Evolutionary conservation across 345 rosid genomes (phyloP), one percentile per base, ranked within the genome.

Genomic region (Hibiscus trionum): DNA sequence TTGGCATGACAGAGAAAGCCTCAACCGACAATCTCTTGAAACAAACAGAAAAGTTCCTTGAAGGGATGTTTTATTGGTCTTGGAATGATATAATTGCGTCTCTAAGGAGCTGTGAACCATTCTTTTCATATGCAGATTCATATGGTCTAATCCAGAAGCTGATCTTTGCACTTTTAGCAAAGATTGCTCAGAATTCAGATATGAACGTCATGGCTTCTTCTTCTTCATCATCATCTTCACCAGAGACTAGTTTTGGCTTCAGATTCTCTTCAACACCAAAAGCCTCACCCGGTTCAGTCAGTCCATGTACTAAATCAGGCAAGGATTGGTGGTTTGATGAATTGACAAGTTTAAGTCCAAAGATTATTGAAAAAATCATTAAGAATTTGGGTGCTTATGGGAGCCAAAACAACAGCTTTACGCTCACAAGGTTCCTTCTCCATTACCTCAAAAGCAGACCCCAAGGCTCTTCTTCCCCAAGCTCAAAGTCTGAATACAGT

Each of bases 261-360:
- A 83, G 85, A 77, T 58, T 83, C 69, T 82, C 91, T 8, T 76
- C 81, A 19, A 77, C 88, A 1, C 60, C 80, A 47, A 76, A 73
- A 55, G 76, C 74, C 62, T 71, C 80, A 7, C 78, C 86, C 4
- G 77, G 74, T 7, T 72, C 79, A 21, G 50, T 24, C 31, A 81
- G 77, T 56, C 84, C 76, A 16, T 72, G 74, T 29, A 73, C 80
- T 29, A 80, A 57, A 66, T 66, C 82, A 72, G 74, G 80, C 68
- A 84, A 84, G 53, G 83, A 78, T 42, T 92, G 97, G 96, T 92
- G 97, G 96, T 92, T 92, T 44, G 85, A 88, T 15, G 96, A 84
- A 66, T 39, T 90, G 75, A 64, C 87, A 4, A 39, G 27, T 33
- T 77, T 92, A 16, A 75, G 90, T 7, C 92, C 96, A 9, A 50